phyloP scores from a whole-genome alignment of 2,329 filamentous ascomycete genomes.

The Aspergillus fumigatiaffinis region DNA sequence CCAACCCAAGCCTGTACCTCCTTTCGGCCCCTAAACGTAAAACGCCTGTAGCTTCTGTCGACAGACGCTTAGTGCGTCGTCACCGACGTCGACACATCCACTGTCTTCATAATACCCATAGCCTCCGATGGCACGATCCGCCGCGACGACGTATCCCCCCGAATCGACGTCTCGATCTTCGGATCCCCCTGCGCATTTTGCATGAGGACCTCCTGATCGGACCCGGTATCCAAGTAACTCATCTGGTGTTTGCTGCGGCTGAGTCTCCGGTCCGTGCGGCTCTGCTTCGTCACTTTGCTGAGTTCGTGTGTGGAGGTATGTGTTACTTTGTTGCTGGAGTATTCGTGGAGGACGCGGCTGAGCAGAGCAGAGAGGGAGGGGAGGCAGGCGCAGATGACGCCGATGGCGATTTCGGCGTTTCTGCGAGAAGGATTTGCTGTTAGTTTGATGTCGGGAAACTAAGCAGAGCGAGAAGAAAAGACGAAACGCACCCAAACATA shows the following conservation, averaged over 20 bases:
- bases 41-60: neutral
- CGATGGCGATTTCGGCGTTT: conserved; percentile 39
- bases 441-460: conserved; percentile 2
- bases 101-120: conserved; percentile 26
- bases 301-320: conserved; percentile 19
- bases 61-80: neutral
- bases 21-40: neutral
- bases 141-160: conserved; percentile 8
- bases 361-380: conserved; percentile 35
- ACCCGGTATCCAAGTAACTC: conserved; percentile 14
- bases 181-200: conserved; percentile 23
- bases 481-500: conserved; percentile 28
- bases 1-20: neutral
- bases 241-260: conserved; percentile 13
- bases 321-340: conserved; percentile 21
- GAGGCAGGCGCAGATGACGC: conserved; percentile 40
- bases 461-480: neutral
- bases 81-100: conserved; percentile 24
- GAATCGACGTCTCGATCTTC: conserved; percentile 25
- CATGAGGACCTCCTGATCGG: conserved; percentile 26
- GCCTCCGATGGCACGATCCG: neutral
- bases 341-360: conserved; percentile 30
- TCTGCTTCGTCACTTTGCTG: conserved; percentile 15
- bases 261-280: conserved; percentile 8
- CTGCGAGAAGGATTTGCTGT: conserved; percentile 23